phyloP scores from a whole-genome alignment of 129 eudicot genomes.

The Sambucus nigra region DNA sequence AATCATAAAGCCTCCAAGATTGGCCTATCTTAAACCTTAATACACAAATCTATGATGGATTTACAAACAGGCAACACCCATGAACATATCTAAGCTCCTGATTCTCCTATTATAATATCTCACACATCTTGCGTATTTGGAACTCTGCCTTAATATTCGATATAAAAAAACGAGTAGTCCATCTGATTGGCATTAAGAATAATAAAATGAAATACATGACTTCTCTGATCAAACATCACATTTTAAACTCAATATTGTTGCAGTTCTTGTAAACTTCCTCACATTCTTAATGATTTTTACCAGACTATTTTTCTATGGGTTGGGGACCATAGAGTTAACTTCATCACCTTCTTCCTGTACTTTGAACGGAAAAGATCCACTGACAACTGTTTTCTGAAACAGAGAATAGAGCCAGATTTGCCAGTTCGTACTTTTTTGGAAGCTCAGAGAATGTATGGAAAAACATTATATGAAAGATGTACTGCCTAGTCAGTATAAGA shows the following conservation, averaged over 20 bases:
- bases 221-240: too few relatives aligned
- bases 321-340: constrained; percentile 40
- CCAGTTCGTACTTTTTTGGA: constrained; percentile 8
- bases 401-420: neutral
- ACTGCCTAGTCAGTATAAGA: constrained; percentile 4
- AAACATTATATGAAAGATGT: constrained; percentile 3
- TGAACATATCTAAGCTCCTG: too few relatives aligned
- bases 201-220: too few relatives aligned
- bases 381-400: constrained; percentile 57
- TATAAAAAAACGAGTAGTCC: too few relatives aligned
- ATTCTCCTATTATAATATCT: too few relatives aligned
- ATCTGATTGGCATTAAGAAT: too few relatives aligned
- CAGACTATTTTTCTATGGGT: constrained; percentile 46
- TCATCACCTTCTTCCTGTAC: constrained; percentile 56
- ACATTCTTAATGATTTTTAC: constrained; percentile 38
- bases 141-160: too few relatives aligned
- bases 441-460: constrained; percentile 6
- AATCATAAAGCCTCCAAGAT: too few relatives aligned
- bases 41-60: too few relatives aligned
- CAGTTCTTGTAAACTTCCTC: constrained; percentile 35
- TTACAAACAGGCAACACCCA: too few relatives aligned
- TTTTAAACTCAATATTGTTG: constrained; percentile 30
- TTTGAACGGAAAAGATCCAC: constrained; percentile 45
- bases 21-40: too few relatives aligned
- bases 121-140: too few relatives aligned